phyloP scores from a whole-genome alignment of 75 land plant species.

The Adiantum capillusveneris region DNA sequence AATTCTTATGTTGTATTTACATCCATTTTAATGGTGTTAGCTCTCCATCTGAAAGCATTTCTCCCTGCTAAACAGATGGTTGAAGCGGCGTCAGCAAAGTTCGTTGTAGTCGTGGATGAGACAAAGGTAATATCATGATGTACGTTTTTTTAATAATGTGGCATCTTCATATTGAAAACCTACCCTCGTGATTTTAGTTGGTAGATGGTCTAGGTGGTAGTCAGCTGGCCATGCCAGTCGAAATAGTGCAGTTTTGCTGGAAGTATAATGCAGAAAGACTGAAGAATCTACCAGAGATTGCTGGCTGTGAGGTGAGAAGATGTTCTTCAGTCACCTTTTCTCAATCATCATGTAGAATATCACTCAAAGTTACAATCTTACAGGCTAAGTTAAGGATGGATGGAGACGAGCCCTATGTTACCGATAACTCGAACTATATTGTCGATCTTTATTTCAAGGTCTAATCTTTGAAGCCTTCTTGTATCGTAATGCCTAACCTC shows the following conservation, averaged over 20 bases:
- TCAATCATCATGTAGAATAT: no score
- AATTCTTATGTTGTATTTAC: no score
- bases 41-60: no score
- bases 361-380: neutral
- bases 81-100: slow-evolving; percentile 78
- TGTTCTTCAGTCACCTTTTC: neutral
- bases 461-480: neutral
- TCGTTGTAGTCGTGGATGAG: slow-evolving; percentile 84
- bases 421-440: slow-evolving; percentile 90
- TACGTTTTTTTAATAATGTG: no score
- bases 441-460: slow-evolving; percentile 83
- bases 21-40: no score
- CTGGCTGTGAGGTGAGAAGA: slow-evolving; percentile 53
- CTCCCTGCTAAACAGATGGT: slow-evolving; percentile 63
- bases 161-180: no score
- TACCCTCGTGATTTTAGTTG: slow-evolving; percentile 15
- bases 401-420: slow-evolving; percentile 66
- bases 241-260: slow-evolving; percentile 95
- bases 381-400: slow-evolving; percentile 66
- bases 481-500: neutral
- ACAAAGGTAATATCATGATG: slow-evolving; percentile 30
- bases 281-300: slow-evolving; percentile 64
- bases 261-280: slow-evolving; percentile 65
- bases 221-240: slow-evolving; percentile 86
- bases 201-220: slow-evolving; percentile 86